These are phyloP conservation scores for Trametes hirsuta DNA, from an alignment of 1,284 basidiomycete species.

Conservation along the genomic window DNA sequence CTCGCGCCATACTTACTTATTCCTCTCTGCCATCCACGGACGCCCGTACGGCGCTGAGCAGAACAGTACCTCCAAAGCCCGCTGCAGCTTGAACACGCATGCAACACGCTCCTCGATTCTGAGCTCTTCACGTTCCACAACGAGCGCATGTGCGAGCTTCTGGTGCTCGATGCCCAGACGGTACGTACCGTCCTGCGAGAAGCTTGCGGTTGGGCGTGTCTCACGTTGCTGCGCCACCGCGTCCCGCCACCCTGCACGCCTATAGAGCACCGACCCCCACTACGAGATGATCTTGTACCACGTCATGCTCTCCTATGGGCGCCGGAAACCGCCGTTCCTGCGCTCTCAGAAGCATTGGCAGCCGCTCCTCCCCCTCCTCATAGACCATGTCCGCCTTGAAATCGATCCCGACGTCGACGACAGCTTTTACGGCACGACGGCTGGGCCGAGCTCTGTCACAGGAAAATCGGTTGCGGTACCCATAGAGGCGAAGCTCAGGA, in stretches of 20 bases:
- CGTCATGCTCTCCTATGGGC: conserved; percentile 78
- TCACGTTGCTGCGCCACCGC: too few species aligned
- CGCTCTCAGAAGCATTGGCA: conserved; percentile 83
- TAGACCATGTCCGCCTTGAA: conserved; percentile 76
- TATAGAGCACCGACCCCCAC: conserved; percentile 87
- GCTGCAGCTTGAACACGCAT: conserved; percentile 82
- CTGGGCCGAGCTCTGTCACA: conserved; percentile 37
- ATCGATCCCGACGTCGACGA: conserved; percentile 71
- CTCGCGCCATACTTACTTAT: neutral
- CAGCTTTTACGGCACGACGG: conserved; percentile 49
- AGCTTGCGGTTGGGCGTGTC: neutral
- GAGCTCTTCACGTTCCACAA: conserved; percentile 89
- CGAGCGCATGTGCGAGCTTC: conserved; percentile 83
- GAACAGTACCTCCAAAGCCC: conserved; percentile 83
- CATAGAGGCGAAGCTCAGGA: conserved; percentile 80
- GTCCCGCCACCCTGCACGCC: neutral
- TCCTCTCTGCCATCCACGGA: neutral
- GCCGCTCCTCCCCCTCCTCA: conserved; percentile 78
- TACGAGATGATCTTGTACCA: conserved; percentile 81
- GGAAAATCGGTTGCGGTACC: conserved; percentile 53
- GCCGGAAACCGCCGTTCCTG: conserved; percentile 69
- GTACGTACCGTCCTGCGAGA: conserved; percentile 43
- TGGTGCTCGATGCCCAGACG: conserved; percentile 70
- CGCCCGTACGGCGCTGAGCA: conserved; percentile 33
- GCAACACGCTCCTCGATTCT: conserved; percentile 72